These are phyloP conservation scores for Suhomyces atakaporum DNA, from an alignment of 1,139 yeast genomes.

Conservation along the genomic window DNA sequence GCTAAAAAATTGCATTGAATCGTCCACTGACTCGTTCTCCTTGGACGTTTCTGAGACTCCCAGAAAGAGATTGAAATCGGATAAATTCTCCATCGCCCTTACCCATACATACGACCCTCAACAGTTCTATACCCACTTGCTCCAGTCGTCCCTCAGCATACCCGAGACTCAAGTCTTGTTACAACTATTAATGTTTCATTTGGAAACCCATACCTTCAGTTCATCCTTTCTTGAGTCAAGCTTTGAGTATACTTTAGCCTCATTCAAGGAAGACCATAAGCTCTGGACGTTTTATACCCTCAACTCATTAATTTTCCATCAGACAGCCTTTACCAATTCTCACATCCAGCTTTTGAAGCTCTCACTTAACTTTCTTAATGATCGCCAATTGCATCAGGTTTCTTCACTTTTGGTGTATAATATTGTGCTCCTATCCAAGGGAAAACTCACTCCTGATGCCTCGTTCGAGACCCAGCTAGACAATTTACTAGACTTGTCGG, in stretches of 20 bases:
- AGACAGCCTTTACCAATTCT: background rate
- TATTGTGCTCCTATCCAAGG: slow-evolving; percentile 18
- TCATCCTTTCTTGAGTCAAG: background rate
- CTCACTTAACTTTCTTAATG: slow-evolving; percentile 49
- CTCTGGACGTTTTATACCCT: slow-evolving; percentile 4
- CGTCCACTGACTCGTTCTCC: background rate
- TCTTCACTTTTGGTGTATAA: slow-evolving; percentile 25
- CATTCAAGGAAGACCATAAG: background rate
- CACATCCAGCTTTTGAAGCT: slow-evolving; percentile 34
- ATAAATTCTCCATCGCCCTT: background rate
- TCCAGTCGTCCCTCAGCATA: background rate
- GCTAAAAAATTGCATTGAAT: slow-evolving; percentile 14
- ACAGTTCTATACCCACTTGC: slow-evolving; percentile 1
- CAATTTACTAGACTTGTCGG: slow-evolving; percentile 53
- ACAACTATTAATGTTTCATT: slow-evolving; percentile 29
- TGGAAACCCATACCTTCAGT: slow-evolving; percentile 15
- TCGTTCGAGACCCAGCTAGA: slow-evolving; percentile 47
- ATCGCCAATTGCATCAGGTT: slow-evolving; percentile 20
- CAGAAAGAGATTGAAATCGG: slow-evolving; percentile 4
- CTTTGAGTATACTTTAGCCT: background rate
- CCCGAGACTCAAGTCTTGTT: slow-evolving; percentile 29
- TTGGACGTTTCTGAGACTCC: slow-evolving; percentile 1
- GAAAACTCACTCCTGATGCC: slow-evolving; percentile 29
- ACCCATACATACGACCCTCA: background rate
- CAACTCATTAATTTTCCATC: background rate